Base-by-base conservation (phyloP, 768 basidiomycete genomes). In the Rhizopogon vinicolor region DNA sequence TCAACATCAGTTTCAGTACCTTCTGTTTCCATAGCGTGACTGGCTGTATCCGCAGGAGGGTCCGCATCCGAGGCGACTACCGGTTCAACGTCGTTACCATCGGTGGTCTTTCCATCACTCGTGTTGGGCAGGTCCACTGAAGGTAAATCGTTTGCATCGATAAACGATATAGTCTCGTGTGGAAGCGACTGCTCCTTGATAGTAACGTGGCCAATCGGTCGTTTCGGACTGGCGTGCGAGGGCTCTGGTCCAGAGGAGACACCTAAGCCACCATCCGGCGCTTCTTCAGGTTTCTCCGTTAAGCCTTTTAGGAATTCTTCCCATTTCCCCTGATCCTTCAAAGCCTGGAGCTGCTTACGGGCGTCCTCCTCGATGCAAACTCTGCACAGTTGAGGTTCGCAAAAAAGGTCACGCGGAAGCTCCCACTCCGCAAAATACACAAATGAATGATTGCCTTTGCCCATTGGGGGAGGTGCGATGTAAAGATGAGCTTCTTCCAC, bases 341-440 rank as follows among this genome's bases (percentile, higher is more conserved):
- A 28, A 7, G 54, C 45, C 45, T 55, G 37, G 12, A 63, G 31
- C 13, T 69, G 64, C 42, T 62, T 59, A 13, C 61, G 46, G 22
- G 68, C 56, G 12, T 73, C 70, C 3, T 69, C 66, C 12, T 63
- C 37, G 22, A 78, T 67, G 45, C 82, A 83, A 6, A 55, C 7
- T 0, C 46, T 31, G 64, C 81, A 83, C 2, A 81, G 22, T 0
- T 61, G 56, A 2, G 70, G 68, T 3, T 63, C 65, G 7, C 51
- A 5, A 81, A 65, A 31, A 7, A 76, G 16, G n/a, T 70, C 65
- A 1, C 76, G 73, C 1, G 83, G 83, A 1, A 86, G 60, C 43
- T 81, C 80, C 72, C 77, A 78, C 53, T 81, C 78, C 7, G 75
- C 80, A 41, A 70, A 62, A 60, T 80, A 79, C 0, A 82, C 80